Evolutionary conservation across 1,284 basidiomycete genomes (phyloP).

Genomic region (Pascua sp.): DNA sequence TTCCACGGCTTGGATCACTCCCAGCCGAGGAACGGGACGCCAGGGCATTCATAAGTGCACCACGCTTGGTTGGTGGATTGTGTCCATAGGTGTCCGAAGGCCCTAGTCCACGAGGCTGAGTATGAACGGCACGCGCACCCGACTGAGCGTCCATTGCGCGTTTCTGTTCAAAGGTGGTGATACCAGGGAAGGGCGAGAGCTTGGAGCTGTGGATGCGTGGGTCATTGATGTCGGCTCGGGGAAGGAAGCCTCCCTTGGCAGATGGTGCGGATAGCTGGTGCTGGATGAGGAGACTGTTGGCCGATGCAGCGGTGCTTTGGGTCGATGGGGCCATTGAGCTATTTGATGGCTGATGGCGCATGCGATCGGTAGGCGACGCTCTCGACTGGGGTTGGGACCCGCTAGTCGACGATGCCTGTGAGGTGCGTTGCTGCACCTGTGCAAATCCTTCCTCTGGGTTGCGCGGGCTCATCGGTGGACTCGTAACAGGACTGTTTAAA

Average conservation of each 20-base stretch:
- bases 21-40: too few species aligned
- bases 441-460: too few species aligned
- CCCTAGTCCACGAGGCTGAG: too few species aligned
- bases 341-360: constrained; percentile 11
- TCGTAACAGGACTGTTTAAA: not conserved
- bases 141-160: too few species aligned
- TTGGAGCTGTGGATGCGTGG: constrained; percentile 62
- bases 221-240: constrained; percentile 56
- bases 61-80: too few species aligned
- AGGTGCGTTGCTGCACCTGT: too few species aligned
- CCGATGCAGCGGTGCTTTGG: constrained; percentile 2
- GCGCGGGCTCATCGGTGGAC: too few species aligned
- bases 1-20: not conserved
- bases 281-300: constrained; percentile 34
- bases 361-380: not conserved
- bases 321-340: constrained; percentile 28
- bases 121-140: too few species aligned
- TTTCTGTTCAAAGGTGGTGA: constrained; percentile 60
- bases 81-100: too few species aligned
- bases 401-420: too few species aligned
- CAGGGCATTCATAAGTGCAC: too few species aligned
- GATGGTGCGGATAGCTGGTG: constrained; percentile 35
- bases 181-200: constrained; percentile 82
- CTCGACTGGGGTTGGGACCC: too few species aligned
- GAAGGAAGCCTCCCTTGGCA: constrained; percentile 57